Conservation (phyloP, 176 grass and related monocot genomes). For the Saccharum spontaneum region DNA sequence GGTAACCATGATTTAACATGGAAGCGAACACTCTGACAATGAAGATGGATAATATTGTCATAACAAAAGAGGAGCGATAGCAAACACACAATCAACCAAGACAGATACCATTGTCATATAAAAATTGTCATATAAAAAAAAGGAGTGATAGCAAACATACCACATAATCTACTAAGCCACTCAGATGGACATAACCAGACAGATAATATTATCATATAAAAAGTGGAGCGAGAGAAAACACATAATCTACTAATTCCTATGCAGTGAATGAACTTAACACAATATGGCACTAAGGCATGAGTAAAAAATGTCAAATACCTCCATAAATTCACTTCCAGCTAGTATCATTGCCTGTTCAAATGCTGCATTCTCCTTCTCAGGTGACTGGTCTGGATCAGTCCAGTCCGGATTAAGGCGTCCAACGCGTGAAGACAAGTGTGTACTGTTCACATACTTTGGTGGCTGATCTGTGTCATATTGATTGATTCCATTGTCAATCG, state of each 20-base stretch:
- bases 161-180: neutral
- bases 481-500: constrained; percentile 96
- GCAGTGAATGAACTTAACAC: neutral
- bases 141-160: neutral
- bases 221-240: neutral
- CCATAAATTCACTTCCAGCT: constrained; percentile 88
- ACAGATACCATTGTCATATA: neutral
- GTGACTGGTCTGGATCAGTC: constrained; percentile 92
- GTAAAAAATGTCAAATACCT: constrained; percentile 40
- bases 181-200: neutral
- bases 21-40: constrained; percentile 68
- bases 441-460: constrained; percentile 95
- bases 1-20: constrained; percentile 94
- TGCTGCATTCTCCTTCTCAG: constrained; percentile 86
- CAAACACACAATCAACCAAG: neutral
- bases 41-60: constrained; percentile 25
- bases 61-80: neutral
- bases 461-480: constrained; percentile 90
- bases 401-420: constrained; percentile 81
- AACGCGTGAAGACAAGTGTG: constrained; percentile 84
- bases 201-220: constrained; percentile 2
- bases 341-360: constrained; percentile 89
- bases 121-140: constrained; percentile 11
- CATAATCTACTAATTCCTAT: neutral
- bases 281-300: neutral